Base-by-base conservation (phyloP, 768 basidiomycete genomes). In the Lactarius akahatsu region DNA sequence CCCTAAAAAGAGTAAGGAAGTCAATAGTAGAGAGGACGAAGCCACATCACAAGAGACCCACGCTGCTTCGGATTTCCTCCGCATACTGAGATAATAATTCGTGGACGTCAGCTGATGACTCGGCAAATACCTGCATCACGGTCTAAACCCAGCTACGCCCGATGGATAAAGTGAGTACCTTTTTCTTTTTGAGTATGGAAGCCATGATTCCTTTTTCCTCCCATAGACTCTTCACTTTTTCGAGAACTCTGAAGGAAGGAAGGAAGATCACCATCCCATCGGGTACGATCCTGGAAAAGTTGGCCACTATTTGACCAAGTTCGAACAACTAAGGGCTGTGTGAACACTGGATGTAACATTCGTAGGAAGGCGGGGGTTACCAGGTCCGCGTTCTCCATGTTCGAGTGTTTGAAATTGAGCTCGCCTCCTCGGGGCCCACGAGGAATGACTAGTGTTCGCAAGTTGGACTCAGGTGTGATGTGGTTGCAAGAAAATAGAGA, bases 161-260 rank as follows among this genome's bases (percentile, higher is more conserved):
- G 13, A 11, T 45, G 32, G n/a, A 32, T 6, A 28, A 30, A 32
- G 15, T 30, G 52, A 80, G 20, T 45, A 90, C 94, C 81, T 83
- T 86, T 76, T 98, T 98, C 81, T 90, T 94, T 15, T 73, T 73
- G 1, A 74, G 75, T 55, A 97, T 78, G 71, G 87, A 87, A 15
- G 80, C 78, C 65, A 96, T 69, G 11, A 87, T 73, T 1, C 89
- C 88, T 56, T 77, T 84, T 56, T 79, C 80, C 8, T 77, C 74
- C 96, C 96, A 98, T 38, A 38, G 36, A 38, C 77, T 78, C 71
- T 86, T 90, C 4, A 90, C 85, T 41, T 79, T 76, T 65, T 89
- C 84, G 43, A 98, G 78, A 70, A 93, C 95, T 34, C 81, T 83
- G 74, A 98, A 98, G 0, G 94, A 96, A 0, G 96, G 96, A 47